Evolutionary conservation across 805 yeast genomes (phyloP).

Genomic region (Kazachstania africana): DNA sequence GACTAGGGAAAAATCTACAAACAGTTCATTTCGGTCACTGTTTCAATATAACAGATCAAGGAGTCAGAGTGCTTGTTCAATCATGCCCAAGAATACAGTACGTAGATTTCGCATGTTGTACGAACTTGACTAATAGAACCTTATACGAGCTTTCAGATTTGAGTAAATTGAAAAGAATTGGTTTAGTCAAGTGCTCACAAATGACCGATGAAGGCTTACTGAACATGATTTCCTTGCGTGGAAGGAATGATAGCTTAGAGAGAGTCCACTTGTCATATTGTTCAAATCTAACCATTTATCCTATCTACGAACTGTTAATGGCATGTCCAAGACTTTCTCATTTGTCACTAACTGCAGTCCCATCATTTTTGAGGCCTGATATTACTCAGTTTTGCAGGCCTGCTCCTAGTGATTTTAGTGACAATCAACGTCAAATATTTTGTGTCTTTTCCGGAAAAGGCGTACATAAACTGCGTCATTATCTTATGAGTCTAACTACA

Average conservation of each 20-base stretch:
- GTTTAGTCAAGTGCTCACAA: constrained; percentile 80
- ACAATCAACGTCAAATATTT: constrained; percentile 71
- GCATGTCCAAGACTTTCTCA: constrained; percentile 83
- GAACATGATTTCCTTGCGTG: constrained; percentile 54
- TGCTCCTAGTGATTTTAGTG: constrained; percentile 86
- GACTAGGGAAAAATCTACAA: constrained; percentile 68
- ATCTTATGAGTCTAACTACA: constrained; percentile 37
- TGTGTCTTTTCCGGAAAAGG: constrained; percentile 93
- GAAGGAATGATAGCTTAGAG: constrained; percentile 72
- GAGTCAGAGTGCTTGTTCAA: constrained; percentile 63
- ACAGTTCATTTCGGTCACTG: constrained; percentile 93
- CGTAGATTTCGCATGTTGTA: constrained; percentile 90
- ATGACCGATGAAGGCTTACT: constrained; percentile 77
- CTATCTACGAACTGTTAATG: constrained; percentile 62
- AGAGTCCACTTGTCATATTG: constrained; percentile 91
- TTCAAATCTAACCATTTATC: constrained; percentile 63
- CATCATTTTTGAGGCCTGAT: constrained; percentile 79
- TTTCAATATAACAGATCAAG: constrained; percentile 76
- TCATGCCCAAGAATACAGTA: constrained; percentile 79
- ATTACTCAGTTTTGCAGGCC: constrained; percentile 79
- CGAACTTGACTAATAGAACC: constrained; percentile 75
- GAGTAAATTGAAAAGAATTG: constrained; percentile 78
- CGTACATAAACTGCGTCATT: constrained; percentile 61
- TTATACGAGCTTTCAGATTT: constrained; percentile 64
- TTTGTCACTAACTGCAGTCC: constrained; percentile 81